These are phyloP conservation scores for Penicillium sp. DNA, from an alignment of 2,329 filamentous ascomycete genomes.

Conservation along the genomic window DNA sequence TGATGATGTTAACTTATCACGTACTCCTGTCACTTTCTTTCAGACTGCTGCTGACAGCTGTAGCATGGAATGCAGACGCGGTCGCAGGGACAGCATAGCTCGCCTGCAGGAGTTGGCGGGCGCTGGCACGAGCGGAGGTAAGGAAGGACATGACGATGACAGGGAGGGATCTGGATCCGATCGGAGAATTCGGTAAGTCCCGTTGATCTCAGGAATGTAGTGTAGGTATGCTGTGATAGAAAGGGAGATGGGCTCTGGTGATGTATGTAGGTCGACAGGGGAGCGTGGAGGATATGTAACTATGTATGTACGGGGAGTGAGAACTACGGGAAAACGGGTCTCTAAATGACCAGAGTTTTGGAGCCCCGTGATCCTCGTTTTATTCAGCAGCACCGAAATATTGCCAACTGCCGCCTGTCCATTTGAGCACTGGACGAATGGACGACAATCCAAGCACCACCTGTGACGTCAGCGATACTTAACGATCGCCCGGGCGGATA, in stretches of 20 bases:
- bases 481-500: conserved; percentile 1
- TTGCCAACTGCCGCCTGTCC: conserved; percentile 4
- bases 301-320: too few species aligned
- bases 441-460: neutral
- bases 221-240: too few species aligned
- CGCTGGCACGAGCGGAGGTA: conserved; percentile 25
- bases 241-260: too few species aligned
- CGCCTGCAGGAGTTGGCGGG: conserved; percentile 24
- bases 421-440: conserved; percentile 4
- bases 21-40: conserved; percentile 39
- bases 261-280: too few species aligned
- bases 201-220: too few species aligned
- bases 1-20: conserved; percentile 12
- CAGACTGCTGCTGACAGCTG: conserved; percentile 25
- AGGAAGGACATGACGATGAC: conserved; percentile 37
- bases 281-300: too few species aligned
- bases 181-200: too few species aligned
- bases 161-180: neutral
- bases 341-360: too few species aligned
- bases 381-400: too few species aligned
- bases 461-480: conserved; percentile 20
- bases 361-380: too few species aligned
- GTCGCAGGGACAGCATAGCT: conserved; percentile 11
- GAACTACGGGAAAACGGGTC: too few species aligned
- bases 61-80: conserved; percentile 32